phyloP scores from a whole-genome alignment of 2,329 filamentous ascomycete species.

The Fusarium dlaminii region DNA sequence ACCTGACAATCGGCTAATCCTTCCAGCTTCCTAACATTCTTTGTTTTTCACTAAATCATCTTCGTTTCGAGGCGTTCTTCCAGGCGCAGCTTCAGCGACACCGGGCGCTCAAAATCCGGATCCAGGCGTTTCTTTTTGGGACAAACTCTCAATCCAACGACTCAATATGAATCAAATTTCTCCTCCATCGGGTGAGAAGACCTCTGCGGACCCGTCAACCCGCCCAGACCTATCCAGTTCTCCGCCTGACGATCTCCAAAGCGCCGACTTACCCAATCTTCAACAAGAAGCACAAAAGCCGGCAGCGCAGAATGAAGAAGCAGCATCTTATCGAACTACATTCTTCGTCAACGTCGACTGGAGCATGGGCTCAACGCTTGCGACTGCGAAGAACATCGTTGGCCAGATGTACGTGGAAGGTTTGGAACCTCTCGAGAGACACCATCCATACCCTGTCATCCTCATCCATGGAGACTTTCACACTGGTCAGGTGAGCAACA shows the following conservation, averaged over 20 bases:
- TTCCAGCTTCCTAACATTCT: neutral
- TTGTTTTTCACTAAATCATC: neutral
- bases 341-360: slow-evolving; percentile 44
- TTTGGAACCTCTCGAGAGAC: slow-evolving; percentile 33
- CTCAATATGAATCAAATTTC: neutral
- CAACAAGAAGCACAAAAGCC: neutral
- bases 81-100: neutral
- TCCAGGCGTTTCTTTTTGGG: neutral
- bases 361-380: slow-evolving; percentile 15
- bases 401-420: slow-evolving; percentile 51
- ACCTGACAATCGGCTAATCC: neutral
- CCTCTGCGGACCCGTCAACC: neutral
- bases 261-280: neutral
- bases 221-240: neutral
- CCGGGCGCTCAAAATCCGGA: neutral
- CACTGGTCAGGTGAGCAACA: slow-evolving; percentile 44
- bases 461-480: slow-evolving; percentile 51
- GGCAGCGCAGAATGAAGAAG: neutral
- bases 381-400: slow-evolving; percentile 26
- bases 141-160: neutral
- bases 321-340: slow-evolving; percentile 25
- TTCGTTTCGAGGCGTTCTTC: neutral
- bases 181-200: neutral
- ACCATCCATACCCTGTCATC: slow-evolving; percentile 42
- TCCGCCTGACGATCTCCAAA: neutral